Evolutionary conservation across 345 rosid species (phyloP), one percentile per base, ranked within the genome.

Genomic region (Citrus sp.): DNA sequence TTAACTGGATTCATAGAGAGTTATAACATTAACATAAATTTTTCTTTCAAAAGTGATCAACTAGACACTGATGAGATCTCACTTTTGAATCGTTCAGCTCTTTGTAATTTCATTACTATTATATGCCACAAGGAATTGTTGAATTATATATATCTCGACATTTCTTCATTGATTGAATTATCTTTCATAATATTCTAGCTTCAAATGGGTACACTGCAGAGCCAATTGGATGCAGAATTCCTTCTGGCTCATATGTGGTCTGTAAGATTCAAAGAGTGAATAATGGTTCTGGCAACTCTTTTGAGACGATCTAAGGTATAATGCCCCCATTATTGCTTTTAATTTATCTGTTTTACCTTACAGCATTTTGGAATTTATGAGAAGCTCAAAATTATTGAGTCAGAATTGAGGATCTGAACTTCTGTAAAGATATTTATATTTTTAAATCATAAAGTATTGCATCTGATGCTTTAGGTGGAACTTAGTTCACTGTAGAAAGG

Each of bases 211-310:
- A 89, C 85, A 27, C 80, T 96, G 83, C 98, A 94, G 81, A 91
- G 97, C 85, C 87, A 93, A 80, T 78, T 96, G 80, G 99, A 91
- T 82, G 99, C 97, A 25, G 97, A 96, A 82, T 96, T 94, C 84
- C 92, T 96, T 63, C 81, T 96, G 88, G 97, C 97, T 81, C 97
- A 96, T 82, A 92, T 96, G 99, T 92, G 99, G 80, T 96, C 98
- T 8, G 97, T 94, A 60, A 96, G 94, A 88, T 96, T 94, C 86
- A 96, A 94, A 86, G 97, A 96, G 81, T 96, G 97, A 98, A 92
- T 96, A 77, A 95, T 96, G 84, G 97, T 94, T 77, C 88, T 96
- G 35, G 97, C 99, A 61, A 96, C 99, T 24, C 98, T 92, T 18
- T 85, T 94, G 78, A 88, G 95, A 87, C 86, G 92, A 25, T 85